A percentile compares a stretch with the other conserved stretches of the same genome.
Evolutionary conservation across 2,329 filamentous ascomycete genomes (phyloP).

Genomic region (Paramyrothecium roridum): DNA sequence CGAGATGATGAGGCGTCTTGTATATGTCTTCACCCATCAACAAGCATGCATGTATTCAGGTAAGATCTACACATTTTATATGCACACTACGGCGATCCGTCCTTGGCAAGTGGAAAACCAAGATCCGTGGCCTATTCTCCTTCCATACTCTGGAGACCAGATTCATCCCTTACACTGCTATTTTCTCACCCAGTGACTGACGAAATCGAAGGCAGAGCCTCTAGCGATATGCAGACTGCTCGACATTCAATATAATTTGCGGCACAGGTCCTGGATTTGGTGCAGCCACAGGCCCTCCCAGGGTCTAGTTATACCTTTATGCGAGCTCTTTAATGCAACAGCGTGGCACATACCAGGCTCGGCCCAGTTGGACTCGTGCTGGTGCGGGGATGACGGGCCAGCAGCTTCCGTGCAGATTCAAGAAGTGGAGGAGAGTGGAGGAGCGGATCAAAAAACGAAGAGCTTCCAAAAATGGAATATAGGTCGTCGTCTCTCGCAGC

Average conservation of each 20-base stretch:
- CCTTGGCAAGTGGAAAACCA: not conserved
- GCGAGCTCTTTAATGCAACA: not conserved
- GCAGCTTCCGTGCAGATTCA: not conserved
- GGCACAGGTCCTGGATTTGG: not conserved
- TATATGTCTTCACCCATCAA: not conserved
- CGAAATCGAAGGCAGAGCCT: too few relatives aligned
- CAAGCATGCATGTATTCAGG: not conserved
- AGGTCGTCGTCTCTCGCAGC: too few relatives aligned
- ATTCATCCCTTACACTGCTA: not conserved
- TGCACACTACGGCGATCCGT: not conserved
- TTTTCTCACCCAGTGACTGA: not conserved
- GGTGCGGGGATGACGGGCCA: not conserved
- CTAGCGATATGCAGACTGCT: too few relatives aligned
- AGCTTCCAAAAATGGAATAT: too few relatives aligned
- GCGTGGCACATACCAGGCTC: not conserved
- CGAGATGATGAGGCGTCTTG: not conserved
- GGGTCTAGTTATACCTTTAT: not conserved
- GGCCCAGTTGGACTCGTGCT: not conserved
- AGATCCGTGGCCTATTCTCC: not conserved
- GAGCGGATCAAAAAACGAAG: too few relatives aligned
- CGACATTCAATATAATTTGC: not conserved
- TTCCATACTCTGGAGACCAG: not conserved
- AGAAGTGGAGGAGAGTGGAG: too few relatives aligned
- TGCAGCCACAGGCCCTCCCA: not conserved
- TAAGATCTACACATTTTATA: not conserved